phyloP scores from a whole-genome alignment of 2,329 filamentous ascomycete species.

The Alternaria sp. region DNA sequence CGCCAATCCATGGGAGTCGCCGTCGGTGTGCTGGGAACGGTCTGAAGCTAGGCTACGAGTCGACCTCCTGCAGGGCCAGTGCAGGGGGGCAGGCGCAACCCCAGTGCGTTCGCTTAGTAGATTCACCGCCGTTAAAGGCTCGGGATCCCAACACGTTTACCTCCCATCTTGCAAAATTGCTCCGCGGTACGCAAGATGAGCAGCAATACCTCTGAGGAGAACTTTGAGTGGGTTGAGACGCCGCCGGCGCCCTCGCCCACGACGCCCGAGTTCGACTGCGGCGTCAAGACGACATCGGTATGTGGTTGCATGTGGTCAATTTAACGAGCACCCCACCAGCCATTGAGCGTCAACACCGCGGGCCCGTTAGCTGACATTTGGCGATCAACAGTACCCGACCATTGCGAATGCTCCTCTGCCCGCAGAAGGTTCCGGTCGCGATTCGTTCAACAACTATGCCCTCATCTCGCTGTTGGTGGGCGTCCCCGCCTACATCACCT shows the following conservation, averaged over 20 bases:
- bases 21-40: slow-evolving; percentile 9
- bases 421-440: slow-evolving; percentile 82
- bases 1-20: slow-evolving; percentile 1
- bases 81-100: slow-evolving; percentile 16
- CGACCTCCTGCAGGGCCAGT: slow-evolving; percentile 2
- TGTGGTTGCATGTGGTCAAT: slow-evolving; percentile 34
- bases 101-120: slow-evolving; percentile 28
- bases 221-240: slow-evolving; percentile 72
- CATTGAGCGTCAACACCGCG: slow-evolving; percentile 35
- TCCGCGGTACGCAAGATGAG: slow-evolving; percentile 42
- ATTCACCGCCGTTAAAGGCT: slow-evolving; percentile 42
- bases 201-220: slow-evolving; percentile 55
- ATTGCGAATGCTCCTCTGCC: slow-evolving; percentile 96
- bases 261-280: slow-evolving; percentile 62
- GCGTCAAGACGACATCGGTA: slow-evolving; percentile 68
- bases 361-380: slow-evolving; percentile 32
- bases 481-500: slow-evolving; percentile 80
- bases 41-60: slow-evolving; percentile 23
- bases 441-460: slow-evolving; percentile 84
- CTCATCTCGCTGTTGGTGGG: slow-evolving; percentile 73
- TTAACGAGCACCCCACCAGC: slow-evolving; percentile 30
- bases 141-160: slow-evolving; percentile 32
- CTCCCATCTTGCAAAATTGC: slow-evolving; percentile 39
- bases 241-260: slow-evolving; percentile 62
- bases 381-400: slow-evolving; percentile 70